These are phyloP conservation scores for Xylaria sp. DNA, from an alignment of 2,329 filamentous ascomycete genomes.

Conservation along the genomic window DNA sequence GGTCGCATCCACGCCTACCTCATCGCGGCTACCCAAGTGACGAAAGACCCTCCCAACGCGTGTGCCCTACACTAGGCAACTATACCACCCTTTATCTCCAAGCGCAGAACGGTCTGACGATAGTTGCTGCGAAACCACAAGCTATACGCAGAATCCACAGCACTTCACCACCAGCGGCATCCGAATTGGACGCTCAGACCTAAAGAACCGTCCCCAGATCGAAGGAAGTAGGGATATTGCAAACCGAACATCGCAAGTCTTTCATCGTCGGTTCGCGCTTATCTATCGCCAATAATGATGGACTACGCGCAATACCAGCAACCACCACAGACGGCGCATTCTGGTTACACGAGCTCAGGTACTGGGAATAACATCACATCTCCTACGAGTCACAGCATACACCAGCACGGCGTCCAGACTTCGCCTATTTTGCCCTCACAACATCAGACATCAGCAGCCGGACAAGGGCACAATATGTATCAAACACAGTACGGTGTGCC, in stretches of 20 bases:
- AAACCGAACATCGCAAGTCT: conserved; percentile 40
- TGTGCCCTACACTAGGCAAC: conserved; percentile 54
- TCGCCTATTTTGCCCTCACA: conserved; percentile 83
- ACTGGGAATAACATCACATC: conserved; percentile 69
- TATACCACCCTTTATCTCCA: conserved; percentile 43
- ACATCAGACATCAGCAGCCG: conserved; percentile 69
- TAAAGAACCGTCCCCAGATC: conserved; percentile 21
- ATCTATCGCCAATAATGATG: conserved; percentile 60
- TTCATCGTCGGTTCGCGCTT: conserved; percentile 36
- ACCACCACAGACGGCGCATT: conserved; percentile 69
- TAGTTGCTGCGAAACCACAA: conserved; percentile 34
- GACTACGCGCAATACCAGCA: conserved; percentile 77
- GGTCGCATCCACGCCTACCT: conserved; percentile 54
- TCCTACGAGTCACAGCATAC: conserved; percentile 72
- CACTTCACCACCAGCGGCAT: conserved; percentile 22
- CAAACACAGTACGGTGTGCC: conserved; percentile 77
- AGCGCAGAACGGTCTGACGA: conserved; percentile 36
- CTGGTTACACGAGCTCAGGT: conserved; percentile 66
- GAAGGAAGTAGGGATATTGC: conserved; percentile 41
- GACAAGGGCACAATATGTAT: conserved; percentile 77
- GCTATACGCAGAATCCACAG: conserved; percentile 32
- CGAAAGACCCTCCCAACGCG: conserved; percentile 48
- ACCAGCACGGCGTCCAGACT: conserved; percentile 70
- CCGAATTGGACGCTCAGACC: conserved; percentile 22
- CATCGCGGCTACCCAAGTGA: conserved; percentile 52